Percentiles rank a stretch among this genome's conserved stretches.
These are phyloP conservation scores for Metschnikowia dekortorum DNA, from an alignment of 805 yeast species.

Conservation along the genomic window DNA sequence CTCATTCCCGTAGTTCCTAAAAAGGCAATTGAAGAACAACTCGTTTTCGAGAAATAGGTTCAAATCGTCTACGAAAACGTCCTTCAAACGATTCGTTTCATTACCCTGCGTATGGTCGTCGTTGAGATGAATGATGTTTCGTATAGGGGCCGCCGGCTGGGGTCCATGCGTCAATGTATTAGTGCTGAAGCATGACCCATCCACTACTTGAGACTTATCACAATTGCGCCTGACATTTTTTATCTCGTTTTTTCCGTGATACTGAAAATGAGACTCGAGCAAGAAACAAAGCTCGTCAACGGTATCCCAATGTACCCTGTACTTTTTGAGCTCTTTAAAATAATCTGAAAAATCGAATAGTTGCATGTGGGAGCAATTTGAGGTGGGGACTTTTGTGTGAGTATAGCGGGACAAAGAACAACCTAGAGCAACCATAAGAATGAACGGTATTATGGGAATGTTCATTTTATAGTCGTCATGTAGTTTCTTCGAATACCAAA, in stretches of 20 bases:
- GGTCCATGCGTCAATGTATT: neutral
- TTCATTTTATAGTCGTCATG: conserved; percentile 18
- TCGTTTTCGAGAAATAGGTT: conserved; percentile 4
- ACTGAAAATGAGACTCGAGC: conserved; percentile 3
- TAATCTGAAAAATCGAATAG: conserved; percentile 18
- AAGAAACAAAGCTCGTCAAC: conserved; percentile 25
- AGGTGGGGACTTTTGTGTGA: neutral
- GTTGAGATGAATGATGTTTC: conserved; percentile 6
- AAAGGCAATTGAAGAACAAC: conserved; percentile 2
- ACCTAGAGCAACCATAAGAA: neutral
- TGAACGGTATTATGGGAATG: conserved; percentile 23
- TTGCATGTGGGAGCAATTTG: neutral
- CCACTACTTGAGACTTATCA: neutral
- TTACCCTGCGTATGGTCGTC: neutral
- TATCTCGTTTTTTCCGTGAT: conserved; percentile 19
- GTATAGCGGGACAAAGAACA: neutral
- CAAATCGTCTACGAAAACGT: neutral
- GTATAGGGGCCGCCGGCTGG: conserved; percentile 6
- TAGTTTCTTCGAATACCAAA: conserved; percentile 22
- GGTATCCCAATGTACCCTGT: conserved; percentile 23
- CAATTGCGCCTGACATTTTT: neutral
- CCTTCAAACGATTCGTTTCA: neutral
- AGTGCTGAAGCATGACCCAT: neutral
- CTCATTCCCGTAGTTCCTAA: neutral
- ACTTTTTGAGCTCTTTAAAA: conserved; percentile 19